Evolutionary conservation across 768 basidiomycete genomes (phyloP).

Genomic region (Lentinula aciculospora): DNA sequence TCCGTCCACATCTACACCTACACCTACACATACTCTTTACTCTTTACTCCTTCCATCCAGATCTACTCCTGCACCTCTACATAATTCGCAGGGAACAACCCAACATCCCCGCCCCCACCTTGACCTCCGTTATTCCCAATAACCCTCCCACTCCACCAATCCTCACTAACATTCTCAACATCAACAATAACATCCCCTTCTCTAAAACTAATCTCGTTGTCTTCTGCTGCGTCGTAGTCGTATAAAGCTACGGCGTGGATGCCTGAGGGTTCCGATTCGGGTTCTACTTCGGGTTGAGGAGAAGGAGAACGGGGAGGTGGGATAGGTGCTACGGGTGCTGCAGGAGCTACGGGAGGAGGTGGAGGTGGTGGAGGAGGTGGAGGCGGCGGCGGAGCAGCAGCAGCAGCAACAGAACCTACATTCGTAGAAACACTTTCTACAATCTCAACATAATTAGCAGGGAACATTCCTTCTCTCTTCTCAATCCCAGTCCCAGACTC

Average conservation of each 20-base stretch:
- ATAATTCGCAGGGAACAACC: constrained; percentile 14
- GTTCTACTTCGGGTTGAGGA: constrained; percentile 41
- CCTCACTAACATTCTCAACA: constrained; percentile 80
- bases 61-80: constrained; percentile 25
- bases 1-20: not conserved
- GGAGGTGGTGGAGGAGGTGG: constrained; percentile 33
- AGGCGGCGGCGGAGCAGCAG: constrained; percentile 53
- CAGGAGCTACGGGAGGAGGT: not conserved
- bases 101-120: constrained; percentile 3
- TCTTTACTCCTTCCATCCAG: not conserved
- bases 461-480: constrained; percentile 88
- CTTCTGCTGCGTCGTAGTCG: constrained; percentile 87
- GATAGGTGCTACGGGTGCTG: not conserved
- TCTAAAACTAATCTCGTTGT: constrained; percentile 83
- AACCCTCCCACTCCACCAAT: constrained; percentile 78
- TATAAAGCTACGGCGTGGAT: not conserved
- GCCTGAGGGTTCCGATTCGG: too few species aligned
- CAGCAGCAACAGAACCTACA: constrained; percentile 35
- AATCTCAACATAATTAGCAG: constrained; percentile 89
- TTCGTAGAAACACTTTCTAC: constrained; percentile 41
- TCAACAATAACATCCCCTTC: constrained; percentile 78
- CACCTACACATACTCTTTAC: too few species aligned
- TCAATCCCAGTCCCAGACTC: constrained; percentile 87
- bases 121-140: constrained; percentile 29
- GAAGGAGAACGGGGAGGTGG: not conserved